Percentiles rank a stretch among this genome's conserved stretches.
Evolutionary conservation across 2,329 filamentous ascomycete genomes (phyloP).

Genomic region (Apiospora rasikravindrae): DNA sequence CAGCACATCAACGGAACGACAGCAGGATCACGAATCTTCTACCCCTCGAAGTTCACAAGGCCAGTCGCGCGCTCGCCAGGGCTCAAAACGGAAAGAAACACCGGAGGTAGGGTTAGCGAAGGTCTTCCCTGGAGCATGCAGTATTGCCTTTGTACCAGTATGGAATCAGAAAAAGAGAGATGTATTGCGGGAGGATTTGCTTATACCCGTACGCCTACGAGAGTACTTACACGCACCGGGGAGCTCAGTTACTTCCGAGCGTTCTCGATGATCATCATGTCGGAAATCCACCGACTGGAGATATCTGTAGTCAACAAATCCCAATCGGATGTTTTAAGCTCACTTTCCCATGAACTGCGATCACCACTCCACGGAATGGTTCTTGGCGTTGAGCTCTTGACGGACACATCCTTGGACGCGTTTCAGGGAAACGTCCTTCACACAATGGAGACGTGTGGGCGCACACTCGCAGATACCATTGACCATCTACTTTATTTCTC

Average conservation of each 20-base stretch:
- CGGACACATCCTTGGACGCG: conserved; percentile 52
- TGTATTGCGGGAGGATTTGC: conserved; percentile 57
- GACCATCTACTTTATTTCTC: conserved; percentile 60
- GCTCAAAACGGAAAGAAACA: background rate
- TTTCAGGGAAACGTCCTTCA: conserved; percentile 52
- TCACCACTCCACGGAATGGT: conserved; percentile 66
- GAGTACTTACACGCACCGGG: conserved; percentile 49
- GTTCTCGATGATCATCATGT: conserved; percentile 60
- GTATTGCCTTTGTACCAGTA: conserved; percentile 52
- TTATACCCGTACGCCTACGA: conserved; percentile 50
- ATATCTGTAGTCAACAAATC: conserved; percentile 46
- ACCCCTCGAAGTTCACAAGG: background rate
- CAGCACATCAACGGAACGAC: background rate
- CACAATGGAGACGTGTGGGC: conserved; percentile 56
- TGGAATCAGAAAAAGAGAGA: conserved; percentile 52
- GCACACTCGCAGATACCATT: conserved; percentile 58
- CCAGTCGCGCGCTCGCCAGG: background rate
- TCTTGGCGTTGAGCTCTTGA: conserved; percentile 56
- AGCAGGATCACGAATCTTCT: background rate
- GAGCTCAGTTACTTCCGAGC: conserved; percentile 58
- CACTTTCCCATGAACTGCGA: conserved; percentile 65
- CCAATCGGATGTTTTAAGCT: conserved; percentile 64
- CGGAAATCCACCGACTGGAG: conserved; percentile 56
- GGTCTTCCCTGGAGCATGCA: conserved; percentile 45
- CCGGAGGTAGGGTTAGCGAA: conserved; percentile 30